A percentile compares a stretch with the other conserved stretches of the same genome.
These are phyloP conservation scores for Calonectria hongkongensis DNA, from an alignment of 2,329 filamentous ascomycete species.

Conservation along the genomic window DNA sequence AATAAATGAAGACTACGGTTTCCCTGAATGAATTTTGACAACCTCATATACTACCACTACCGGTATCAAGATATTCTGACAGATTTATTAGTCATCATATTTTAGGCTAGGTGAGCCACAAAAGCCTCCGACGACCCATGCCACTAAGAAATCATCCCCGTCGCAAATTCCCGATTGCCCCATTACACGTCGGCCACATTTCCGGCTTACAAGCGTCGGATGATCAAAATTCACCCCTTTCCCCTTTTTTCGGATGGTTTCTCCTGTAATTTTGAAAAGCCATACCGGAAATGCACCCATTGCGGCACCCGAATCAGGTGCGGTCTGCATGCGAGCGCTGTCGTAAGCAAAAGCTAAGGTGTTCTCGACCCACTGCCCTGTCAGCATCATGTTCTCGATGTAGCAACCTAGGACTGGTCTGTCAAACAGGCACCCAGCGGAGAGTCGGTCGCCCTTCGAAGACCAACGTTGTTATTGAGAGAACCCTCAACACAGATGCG, in stretches of 20 bases:
- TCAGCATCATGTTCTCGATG: conserved; percentile 47
- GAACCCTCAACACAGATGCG: neutral
- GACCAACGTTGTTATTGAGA: conserved; percentile 11
- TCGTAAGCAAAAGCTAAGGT: conserved; percentile 53
- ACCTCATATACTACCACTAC: neutral
- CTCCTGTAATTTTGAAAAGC: neutral
- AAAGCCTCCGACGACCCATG: conserved; percentile 6
- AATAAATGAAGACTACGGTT: neutral
- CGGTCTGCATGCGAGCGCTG: conserved; percentile 53
- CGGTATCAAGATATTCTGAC: neutral
- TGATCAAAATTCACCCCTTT: neutral
- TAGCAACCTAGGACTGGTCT: conserved; percentile 46
- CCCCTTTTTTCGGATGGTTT: neutral
- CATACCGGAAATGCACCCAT: neutral
- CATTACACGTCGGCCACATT: neutral
- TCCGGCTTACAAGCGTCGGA: neutral
- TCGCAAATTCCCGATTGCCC: neutral
- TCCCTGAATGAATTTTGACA: neutral
- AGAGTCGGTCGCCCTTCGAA: conserved; percentile 50
- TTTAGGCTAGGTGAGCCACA: neutral
- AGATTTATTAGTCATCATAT: conserved; percentile 1
- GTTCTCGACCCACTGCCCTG: conserved; percentile 43
- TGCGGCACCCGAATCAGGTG: conserved; percentile 49
- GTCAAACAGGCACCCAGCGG: conserved; percentile 48
- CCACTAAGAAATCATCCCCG: conserved; percentile 4